phyloP scores from a whole-genome alignment of 306 rosid genomes.

The Cucurbita moschata region DNA sequence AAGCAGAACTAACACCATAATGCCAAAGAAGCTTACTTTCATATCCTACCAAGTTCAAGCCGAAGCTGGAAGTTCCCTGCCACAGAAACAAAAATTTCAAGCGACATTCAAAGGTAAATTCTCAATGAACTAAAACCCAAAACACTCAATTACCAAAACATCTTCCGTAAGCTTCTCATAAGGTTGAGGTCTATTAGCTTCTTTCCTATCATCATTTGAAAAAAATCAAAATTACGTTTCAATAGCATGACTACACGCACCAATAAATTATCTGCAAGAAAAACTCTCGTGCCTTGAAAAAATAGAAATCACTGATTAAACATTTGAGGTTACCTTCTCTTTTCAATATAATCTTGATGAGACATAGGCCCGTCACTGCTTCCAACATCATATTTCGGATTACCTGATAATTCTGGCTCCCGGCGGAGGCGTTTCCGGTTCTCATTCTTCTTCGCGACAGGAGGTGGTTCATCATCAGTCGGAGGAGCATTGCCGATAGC shows the following conservation, averaged over 20 bases:
- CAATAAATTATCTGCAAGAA: not conserved
- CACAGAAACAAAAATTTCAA: slow-evolving; percentile 6
- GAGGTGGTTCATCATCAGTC: slow-evolving; percentile 10
- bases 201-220: slow-evolving; percentile 31
- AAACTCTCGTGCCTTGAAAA: not conserved
- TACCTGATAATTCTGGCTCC: slow-evolving; percentile 7
- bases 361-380: slow-evolving; percentile 43
- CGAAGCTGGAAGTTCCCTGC: slow-evolving; percentile 36
- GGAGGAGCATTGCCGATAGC: slow-evolving; percentile 45
- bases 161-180: slow-evolving; percentile 35
- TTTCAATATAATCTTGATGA: slow-evolving; percentile 53
- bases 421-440: slow-evolving; percentile 31
- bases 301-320: not conserved
- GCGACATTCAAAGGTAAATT: not conserved
- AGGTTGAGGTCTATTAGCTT: slow-evolving; percentile 22
- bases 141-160: slow-evolving; percentile 38
- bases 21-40: slow-evolving; percentile 34
- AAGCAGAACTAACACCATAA: slow-evolving; percentile 3
- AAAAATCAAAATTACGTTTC: not conserved
- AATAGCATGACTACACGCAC: not conserved
- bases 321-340: slow-evolving; percentile 33
- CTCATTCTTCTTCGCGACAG: not conserved
- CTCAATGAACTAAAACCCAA: not conserved
- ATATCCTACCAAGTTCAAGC: slow-evolving; percentile 49
- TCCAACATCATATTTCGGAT: slow-evolving; percentile 4